A percentile compares a stretch with the other conserved stretches of the same genome.
phyloP scores from a whole-genome alignment of 805 yeast genomes.

The Sugiyamaella boreocaroliniensis region DNA sequence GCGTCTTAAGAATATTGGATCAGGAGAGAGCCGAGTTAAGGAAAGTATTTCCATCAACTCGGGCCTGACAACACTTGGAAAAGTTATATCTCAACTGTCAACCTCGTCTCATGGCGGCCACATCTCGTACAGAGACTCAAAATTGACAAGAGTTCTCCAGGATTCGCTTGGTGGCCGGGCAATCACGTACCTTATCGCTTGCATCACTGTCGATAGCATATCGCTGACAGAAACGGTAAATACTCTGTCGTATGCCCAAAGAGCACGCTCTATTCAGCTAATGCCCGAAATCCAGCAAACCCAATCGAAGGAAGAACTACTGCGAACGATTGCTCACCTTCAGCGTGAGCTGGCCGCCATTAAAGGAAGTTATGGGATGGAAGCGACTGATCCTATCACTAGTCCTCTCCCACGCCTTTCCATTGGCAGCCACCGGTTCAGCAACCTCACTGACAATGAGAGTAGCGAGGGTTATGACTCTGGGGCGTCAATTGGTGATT shows the following conservation, averaged over 20 bases:
- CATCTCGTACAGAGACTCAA: slow-evolving; percentile 58
- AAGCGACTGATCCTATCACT: neutral
- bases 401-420: neutral
- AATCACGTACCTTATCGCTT: slow-evolving; percentile 81
- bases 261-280: slow-evolving; percentile 22
- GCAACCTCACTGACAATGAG: neutral
- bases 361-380: neutral
- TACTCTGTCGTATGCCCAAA: slow-evolving; percentile 21
- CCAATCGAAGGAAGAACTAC: slow-evolving; percentile 15
- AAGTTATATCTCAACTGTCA: slow-evolving; percentile 44
- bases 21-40: slow-evolving; percentile 42
- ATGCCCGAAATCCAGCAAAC: slow-evolving; percentile 21
- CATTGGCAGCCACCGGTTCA: neutral
- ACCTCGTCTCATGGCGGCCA: slow-evolving; percentile 12
- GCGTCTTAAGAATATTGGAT: slow-evolving; percentile 46
- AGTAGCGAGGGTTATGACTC: neutral
- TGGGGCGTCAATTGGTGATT: neutral
- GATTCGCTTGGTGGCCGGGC: slow-evolving; percentile 85
- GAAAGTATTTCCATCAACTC: slow-evolving; percentile 65
- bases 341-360: slow-evolving; percentile 12
- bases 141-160: slow-evolving; percentile 65
- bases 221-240: slow-evolving; percentile 20
- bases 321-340: slow-evolving; percentile 11
- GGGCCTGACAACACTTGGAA: slow-evolving; percentile 58
- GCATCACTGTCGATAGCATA: slow-evolving; percentile 41